Evolutionary conservation across 129 eudicot species (phyloP).

Genomic region (Flaveria robusta): DNA sequence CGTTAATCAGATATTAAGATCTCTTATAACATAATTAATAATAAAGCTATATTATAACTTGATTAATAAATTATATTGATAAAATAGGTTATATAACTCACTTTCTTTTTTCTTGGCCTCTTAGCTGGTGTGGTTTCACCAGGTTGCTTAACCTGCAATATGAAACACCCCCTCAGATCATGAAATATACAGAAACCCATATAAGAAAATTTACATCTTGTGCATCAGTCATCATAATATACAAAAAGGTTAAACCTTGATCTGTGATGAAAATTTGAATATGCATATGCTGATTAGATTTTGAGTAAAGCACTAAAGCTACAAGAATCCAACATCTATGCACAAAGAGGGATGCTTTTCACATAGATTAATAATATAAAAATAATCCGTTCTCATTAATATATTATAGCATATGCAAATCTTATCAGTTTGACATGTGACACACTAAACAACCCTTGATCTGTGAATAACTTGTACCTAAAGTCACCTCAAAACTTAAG

Average conservation of each 20-base stretch:
- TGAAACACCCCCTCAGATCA: background rate
- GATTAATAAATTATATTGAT: background rate
- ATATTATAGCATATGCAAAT: slow-evolving; percentile 24
- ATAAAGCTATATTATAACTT: background rate
- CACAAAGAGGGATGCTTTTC: slow-evolving; percentile 28
- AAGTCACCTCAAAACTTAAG: slow-evolving; percentile 33
- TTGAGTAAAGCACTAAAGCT: slow-evolving; percentile 34
- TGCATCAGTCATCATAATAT: slow-evolving; percentile 3
- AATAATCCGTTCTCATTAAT: background rate
- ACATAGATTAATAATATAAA: slow-evolving; percentile 8
- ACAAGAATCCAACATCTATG: slow-evolving; percentile 35
- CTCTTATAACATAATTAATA: background rate
- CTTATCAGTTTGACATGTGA: slow-evolving; percentile 29
- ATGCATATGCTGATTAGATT: slow-evolving; percentile 14
- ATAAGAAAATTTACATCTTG: background rate
- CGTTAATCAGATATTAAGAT: background rate
- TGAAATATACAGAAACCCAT: slow-evolving; percentile 9
- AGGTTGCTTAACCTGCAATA: slow-evolving; percentile 35
- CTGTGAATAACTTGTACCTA: slow-evolving; percentile 1
- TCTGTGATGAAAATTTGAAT: background rate
- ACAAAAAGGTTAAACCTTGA: background rate
- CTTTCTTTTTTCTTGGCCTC: slow-evolving; percentile 63
- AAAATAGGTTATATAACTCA: slow-evolving; percentile 26
- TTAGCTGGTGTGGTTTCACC: slow-evolving; percentile 42
- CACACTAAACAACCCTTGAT: slow-evolving; percentile 26